These are phyloP conservation scores for Geotrichum ghanense DNA, from an alignment of 805 yeast species.

Conservation along the genomic window DNA sequence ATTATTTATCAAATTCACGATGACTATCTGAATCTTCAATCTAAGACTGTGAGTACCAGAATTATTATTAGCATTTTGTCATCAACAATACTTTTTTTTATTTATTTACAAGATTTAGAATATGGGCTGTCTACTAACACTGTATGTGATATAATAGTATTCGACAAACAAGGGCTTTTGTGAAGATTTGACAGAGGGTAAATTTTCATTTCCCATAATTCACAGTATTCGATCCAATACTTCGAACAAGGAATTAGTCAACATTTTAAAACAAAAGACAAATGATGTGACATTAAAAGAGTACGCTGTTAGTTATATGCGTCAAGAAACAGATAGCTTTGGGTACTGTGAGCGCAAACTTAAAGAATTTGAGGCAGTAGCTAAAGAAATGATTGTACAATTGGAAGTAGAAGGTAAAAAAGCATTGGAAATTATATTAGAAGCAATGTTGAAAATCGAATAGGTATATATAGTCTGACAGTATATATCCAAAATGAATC, in stretches of 20 bases:
- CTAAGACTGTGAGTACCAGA: constrained; percentile 20
- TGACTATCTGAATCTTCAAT: constrained; percentile 62
- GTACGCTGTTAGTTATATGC: constrained; percentile 39
- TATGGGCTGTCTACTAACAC: background rate
- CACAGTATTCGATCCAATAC: constrained; percentile 40
- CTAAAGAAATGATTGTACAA: constrained; percentile 14
- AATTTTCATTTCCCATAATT: constrained; percentile 75
- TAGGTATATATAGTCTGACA: no score
- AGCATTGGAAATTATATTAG: constrained; percentile 11
- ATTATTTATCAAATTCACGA: constrained; percentile 77
- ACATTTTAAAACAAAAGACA: constrained; percentile 44
- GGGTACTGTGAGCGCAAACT: constrained; percentile 29
- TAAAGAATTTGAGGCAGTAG: constrained; percentile 18
- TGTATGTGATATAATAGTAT: constrained; percentile 23
- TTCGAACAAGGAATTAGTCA: constrained; percentile 31
- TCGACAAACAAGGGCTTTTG: constrained; percentile 62
- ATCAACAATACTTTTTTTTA: background rate
- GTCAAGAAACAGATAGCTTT: constrained; percentile 29
- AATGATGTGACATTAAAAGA: constrained; percentile 37
- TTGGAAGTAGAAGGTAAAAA: constrained; percentile 7
- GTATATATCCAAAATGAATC: no score
- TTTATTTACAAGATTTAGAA: background rate
- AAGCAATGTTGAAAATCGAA: constrained; percentile 9
- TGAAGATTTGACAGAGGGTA: constrained; percentile 86
- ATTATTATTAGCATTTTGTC: no score